Conservation (phyloP, 2,329 filamentous ascomycete species). For the Nemania abortiva region DNA sequence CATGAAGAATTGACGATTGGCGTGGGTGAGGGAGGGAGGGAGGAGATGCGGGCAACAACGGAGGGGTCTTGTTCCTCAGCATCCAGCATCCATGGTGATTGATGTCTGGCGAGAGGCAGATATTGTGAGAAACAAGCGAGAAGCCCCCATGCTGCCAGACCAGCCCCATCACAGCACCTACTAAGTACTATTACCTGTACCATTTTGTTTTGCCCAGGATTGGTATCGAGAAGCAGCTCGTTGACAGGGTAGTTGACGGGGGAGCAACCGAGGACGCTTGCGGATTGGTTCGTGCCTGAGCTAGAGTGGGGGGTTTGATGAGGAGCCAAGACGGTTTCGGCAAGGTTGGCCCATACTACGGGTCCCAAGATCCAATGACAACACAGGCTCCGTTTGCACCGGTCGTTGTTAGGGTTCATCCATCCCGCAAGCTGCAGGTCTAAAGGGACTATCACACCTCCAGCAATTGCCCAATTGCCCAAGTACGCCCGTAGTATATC, state of each 20-base stretch:
- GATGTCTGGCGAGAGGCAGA: conserved; percentile 6
- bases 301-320: conserved; percentile 22
- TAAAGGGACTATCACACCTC: conserved; percentile 34
- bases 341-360: conserved; percentile 34
- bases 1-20: conserved; percentile 22
- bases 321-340: conserved; percentile 37
- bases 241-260: conserved; percentile 41
- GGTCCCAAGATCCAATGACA: conserved; percentile 34
- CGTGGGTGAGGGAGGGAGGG: conserved; percentile 2
- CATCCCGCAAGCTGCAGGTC: conserved; percentile 35
- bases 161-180: conserved; percentile 18
- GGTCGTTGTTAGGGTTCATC: conserved; percentile 30
- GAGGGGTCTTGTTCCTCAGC: conserved; percentile 26
- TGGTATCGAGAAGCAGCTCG: conserved; percentile 21
- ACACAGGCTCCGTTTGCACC: conserved; percentile 20
- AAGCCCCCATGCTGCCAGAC: conserved; percentile 22
- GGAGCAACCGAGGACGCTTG: conserved; percentile 41
- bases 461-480: conserved; percentile 4
- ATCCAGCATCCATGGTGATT: conserved; percentile 18
- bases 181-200: conserved; percentile 8
- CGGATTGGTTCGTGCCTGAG: conserved; percentile 43
- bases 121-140: conserved; percentile 33
- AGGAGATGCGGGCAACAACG: conserved; percentile 18
- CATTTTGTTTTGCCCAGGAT: conserved; percentile 39
- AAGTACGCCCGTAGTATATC: background rate